Evolutionary conservation across 164 flowering plant genomes (phyloP).

Genomic region (Houttuynia cordata): DNA sequence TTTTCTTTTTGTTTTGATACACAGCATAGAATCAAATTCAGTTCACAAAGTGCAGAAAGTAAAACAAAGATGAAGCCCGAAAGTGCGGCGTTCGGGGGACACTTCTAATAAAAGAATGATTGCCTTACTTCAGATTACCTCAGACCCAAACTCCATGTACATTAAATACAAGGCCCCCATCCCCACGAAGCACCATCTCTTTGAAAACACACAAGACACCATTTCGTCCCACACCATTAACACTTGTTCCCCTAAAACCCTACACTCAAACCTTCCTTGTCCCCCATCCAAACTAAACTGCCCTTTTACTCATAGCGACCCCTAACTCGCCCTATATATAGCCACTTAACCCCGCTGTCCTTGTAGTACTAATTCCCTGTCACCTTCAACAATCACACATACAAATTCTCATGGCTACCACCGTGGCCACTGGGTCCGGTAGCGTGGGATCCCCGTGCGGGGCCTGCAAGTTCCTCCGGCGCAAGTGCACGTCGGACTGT

Average conservation of each 20-base stretch:
- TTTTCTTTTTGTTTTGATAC: too few relatives aligned
- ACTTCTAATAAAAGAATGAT: not conserved
- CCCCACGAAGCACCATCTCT: too few relatives aligned
- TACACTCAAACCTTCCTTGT: conserved; percentile 38
- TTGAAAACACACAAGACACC: conserved; percentile 1
- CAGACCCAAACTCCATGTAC: conserved; percentile 1
- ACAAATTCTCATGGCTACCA: too few relatives aligned
- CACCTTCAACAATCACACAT: not conserved
- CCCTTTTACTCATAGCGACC: conserved; percentile 26
- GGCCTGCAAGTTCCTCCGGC: conserved; percentile 89
- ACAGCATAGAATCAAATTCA: too few relatives aligned
- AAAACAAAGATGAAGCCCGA: conserved; percentile 34
- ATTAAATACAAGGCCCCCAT: conserved; percentile 4
- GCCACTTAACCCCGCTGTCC: conserved; percentile 1
- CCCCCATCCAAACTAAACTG: conserved; percentile 22
- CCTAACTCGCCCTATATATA: too few relatives aligned
- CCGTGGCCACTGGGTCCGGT: conserved; percentile 11
- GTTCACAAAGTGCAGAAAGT: not conserved
- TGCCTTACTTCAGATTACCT: not conserved
- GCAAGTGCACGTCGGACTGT: conserved; percentile 86
- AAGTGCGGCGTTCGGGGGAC: conserved; percentile 94
- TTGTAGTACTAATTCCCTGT: not conserved
- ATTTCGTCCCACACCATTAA: conserved; percentile 24
- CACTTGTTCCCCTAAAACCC: conserved; percentile 62
- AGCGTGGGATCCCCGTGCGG: conserved; percentile 84